Evolutionary conservation across 2,329 filamentous ascomycete genomes (phyloP), one percentile per base, ranked within the genome.

Genomic region (Trichoderma asperellum): DNA sequence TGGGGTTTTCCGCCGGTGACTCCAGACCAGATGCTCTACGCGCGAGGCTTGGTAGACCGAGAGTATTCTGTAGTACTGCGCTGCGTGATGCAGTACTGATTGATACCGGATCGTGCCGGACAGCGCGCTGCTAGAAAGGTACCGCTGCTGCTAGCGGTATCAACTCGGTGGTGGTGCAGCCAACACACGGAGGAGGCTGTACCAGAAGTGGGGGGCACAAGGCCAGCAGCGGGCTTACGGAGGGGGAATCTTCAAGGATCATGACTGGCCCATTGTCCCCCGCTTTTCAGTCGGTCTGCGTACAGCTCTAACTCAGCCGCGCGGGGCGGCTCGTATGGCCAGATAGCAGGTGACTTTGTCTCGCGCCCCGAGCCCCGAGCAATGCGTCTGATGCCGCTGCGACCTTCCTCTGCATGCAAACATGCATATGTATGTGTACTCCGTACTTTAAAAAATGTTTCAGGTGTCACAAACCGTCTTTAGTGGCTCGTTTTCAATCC

Each of bases 321-420:
- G 49, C 37, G 49, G 11, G 34, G 16, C 40, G 21, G 2, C 27
- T 10, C 52, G 52, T 64, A 32, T 2, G 11, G 6, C 11, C 16
- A 56, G 61, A 56, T 64, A 64, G 49, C 49, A 27, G 29, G 52
- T 18, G 35, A 64, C 61, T 55, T 55, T 64, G 52, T 16, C 18
- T 27, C 16, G 16, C 49, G 47, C 47, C 10, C 47, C 16, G 43
- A 49, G 47, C 47, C 21, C 60, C 37, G 43, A 53, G 60, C 18
- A 62, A 27, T 18, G 29, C 61, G 24, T 27, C 57, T 43, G 37
- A 24, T 43, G 49, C 10, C 49, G 47, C 21, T 56, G 29, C 52
- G 61, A 56, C 61, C 61, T 64, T 56, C 24, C 61, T 64, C 34
- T 64, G 61, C 61, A 56, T 12, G 52, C 34, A 35, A 64, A 43